Conservation (phyloP, 1,284 basidiomycete genomes). For the Melampsora larici-populina region DNA sequence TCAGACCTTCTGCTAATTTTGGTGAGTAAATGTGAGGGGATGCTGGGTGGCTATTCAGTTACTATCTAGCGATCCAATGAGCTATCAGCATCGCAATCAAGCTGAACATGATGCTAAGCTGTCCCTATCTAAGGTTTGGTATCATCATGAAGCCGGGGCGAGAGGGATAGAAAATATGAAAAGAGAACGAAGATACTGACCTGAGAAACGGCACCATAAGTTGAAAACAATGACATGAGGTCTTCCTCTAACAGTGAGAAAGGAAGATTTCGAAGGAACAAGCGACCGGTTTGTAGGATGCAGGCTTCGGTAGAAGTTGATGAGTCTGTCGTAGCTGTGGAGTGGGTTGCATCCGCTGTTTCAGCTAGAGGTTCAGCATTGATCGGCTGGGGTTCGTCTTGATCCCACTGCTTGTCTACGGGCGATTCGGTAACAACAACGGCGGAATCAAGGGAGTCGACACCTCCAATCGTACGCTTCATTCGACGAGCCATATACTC, state of each 20-base stretch:
- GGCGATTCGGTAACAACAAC: conserved; percentile 39
- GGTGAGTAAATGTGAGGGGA: background rate
- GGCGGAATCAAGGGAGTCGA: conserved; percentile 21
- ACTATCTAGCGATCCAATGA: conserved; percentile 60
- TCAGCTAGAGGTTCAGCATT: conserved; percentile 55
- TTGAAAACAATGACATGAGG: conserved; percentile 65
- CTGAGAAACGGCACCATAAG: conserved; percentile 66
- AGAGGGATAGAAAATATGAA: background rate
- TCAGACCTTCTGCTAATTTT: background rate
- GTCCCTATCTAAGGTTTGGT: conserved; percentile 55
- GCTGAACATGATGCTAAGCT: conserved; percentile 40
- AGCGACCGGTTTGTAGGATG: conserved; percentile 72
- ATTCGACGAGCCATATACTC: conserved; percentile 55
- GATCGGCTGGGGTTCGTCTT: conserved; percentile 44
- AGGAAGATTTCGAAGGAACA: conserved; percentile 87
- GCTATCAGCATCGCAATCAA: conserved; percentile 52
- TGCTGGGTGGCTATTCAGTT: background rate
- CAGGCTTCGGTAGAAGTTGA: conserved; percentile 55
- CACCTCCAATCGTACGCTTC: conserved; percentile 52
- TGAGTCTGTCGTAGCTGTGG: conserved; percentile 1
- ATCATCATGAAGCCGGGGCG: conserved; percentile 7
- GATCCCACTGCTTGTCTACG: conserved; percentile 50
- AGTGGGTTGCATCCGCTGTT: conserved; percentile 54
- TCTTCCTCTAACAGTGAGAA: conserved; percentile 77
- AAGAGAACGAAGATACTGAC: conserved; percentile 47